Evolutionary conservation across 1,139 yeast species (phyloP).

Genomic region (Blastobotrys serpentis): DNA sequence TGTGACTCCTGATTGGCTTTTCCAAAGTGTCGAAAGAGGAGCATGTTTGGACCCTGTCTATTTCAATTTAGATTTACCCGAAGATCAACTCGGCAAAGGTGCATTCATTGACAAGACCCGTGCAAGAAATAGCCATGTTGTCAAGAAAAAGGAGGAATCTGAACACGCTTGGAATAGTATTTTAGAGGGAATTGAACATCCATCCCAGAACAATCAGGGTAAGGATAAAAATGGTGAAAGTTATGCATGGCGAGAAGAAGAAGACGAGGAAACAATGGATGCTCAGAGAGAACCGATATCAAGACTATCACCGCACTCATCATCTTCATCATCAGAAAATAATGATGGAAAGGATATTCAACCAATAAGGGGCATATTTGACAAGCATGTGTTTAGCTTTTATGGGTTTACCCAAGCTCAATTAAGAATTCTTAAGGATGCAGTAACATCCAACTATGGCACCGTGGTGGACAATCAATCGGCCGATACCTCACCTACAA

Average conservation of each 20-base stretch:
- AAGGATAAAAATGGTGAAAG: neutral
- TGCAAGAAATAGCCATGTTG: neutral
- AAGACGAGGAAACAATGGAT: constrained; percentile 7
- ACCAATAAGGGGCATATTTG: constrained; percentile 22
- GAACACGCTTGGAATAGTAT: constrained; percentile 30
- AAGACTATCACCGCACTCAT: neutral
- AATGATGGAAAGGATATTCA: constrained; percentile 7
- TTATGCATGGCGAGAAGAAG: neutral
- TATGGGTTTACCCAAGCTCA: constrained; percentile 30
- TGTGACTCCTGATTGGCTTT: constrained; percentile 74
- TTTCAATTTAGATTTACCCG: constrained; percentile 41
- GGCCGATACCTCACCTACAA: constrained; percentile 1
- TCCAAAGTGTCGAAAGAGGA: constrained; percentile 59
- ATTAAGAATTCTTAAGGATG: constrained; percentile 31
- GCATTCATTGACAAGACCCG: constrained; percentile 48
- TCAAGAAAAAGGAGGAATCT: constrained; percentile 23
- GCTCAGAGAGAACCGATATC: neutral
- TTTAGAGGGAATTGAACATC: constrained; percentile 20
- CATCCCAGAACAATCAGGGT: constrained; percentile 9
- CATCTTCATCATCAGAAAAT: neutral
- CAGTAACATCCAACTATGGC: constrained; percentile 43
- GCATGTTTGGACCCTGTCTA: constrained; percentile 56
- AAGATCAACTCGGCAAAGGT: constrained; percentile 43
- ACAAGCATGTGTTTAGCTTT: constrained; percentile 24
- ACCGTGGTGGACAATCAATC: constrained; percentile 13